A percentile compares a stretch with the other conserved stretches of the same genome.
phyloP scores from a whole-genome alignment of 805 yeast species.

The Saccharomycopsis sp. region DNA sequence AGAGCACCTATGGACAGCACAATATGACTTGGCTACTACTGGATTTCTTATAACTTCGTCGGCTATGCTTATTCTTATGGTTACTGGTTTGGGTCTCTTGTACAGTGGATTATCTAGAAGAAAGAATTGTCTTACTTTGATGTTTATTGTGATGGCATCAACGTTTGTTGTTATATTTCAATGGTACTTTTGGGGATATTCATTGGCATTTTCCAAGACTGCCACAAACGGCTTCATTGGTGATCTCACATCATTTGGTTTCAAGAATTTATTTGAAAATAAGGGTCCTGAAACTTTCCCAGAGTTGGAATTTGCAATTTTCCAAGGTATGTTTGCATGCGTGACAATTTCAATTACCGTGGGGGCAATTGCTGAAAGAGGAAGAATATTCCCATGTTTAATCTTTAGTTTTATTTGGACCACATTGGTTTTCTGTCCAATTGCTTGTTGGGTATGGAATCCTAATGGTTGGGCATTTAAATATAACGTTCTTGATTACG shows the following conservation, averaged over 20 bases:
- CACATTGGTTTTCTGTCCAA: conserved; percentile 87
- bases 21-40: conserved; percentile 12
- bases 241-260: conserved; percentile 74
- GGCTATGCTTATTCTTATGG: conserved; percentile 46
- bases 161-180: conserved; percentile 72
- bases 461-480: conserved; percentile 86
- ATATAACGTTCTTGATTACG: conserved; percentile 93
- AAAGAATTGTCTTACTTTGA: conserved; percentile 81
- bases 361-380: conserved; percentile 92
- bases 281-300: conserved; percentile 47
- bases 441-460: conserved; percentile 96
- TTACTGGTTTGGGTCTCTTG: conserved; percentile 89
- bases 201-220: conserved; percentile 75
- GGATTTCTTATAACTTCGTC: conserved; percentile 15
- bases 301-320: conserved; percentile 75
- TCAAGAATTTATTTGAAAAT: conserved; percentile 52
- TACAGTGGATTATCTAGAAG: conserved; percentile 89
- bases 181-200: conserved; percentile 99
- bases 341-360: conserved; percentile 89
- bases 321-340: conserved; percentile 86
- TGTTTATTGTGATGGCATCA: conserved; percentile 72
- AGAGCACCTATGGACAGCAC: conserved; percentile 11
- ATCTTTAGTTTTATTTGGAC: conserved; percentile 82
- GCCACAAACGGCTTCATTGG: conserved; percentile 87
- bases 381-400: conserved; percentile 78